Evolutionary conservation across 2,329 filamentous ascomycete species (phyloP), one percentile per base, ranked within the genome.

Genomic region (Cladobotryum protrusum): DNA sequence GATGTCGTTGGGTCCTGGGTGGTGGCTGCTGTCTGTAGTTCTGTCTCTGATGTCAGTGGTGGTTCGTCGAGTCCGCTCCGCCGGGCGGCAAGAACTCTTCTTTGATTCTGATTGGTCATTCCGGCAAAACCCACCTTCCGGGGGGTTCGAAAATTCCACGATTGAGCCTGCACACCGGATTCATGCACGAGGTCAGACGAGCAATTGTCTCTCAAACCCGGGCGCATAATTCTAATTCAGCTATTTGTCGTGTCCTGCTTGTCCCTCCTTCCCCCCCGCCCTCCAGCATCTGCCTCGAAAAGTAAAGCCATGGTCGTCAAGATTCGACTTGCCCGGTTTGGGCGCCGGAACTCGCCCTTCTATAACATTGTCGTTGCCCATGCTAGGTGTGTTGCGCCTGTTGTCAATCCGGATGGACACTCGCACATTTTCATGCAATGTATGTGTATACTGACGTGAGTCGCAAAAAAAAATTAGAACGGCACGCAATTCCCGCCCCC

Each of bases 341-440:
- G 91, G 66, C 89, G 86, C 68, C 83, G 81, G 57, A 91, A 95
- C 67, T 68, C 81, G n/a, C 92, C 93, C 2, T 86, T 96, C 61
- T 99, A 96, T 79, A 99, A 99, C 74, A 96, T 99, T 56, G 89
- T 97, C 58, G 88, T 99, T 57, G 82, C 90, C 14, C 92, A 97
- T 64, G 91, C 91, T 43, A 85, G 91, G 88, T 95, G 19, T 24
- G 50, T 48, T 29, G 24, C 24, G 24, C 24, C 24, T 29, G 24
- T 29, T 29, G 24, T 29, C 24, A 29, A 29, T 29, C n/a, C n/a
- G n/a, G n/a, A n/a, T 29, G 24, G 24, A 9, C 6, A 29, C 24
- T 29, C 24, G 6, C 6, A 29, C 4, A 29, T 9, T 15, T 20
- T 13, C 13, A 9, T 15, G 24, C 24, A 42, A n/a, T 18, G 35